Evolutionary conservation across 768 basidiomycete genomes (phyloP).

Genomic region (Trichaptum fuscoviolaceum): DNA sequence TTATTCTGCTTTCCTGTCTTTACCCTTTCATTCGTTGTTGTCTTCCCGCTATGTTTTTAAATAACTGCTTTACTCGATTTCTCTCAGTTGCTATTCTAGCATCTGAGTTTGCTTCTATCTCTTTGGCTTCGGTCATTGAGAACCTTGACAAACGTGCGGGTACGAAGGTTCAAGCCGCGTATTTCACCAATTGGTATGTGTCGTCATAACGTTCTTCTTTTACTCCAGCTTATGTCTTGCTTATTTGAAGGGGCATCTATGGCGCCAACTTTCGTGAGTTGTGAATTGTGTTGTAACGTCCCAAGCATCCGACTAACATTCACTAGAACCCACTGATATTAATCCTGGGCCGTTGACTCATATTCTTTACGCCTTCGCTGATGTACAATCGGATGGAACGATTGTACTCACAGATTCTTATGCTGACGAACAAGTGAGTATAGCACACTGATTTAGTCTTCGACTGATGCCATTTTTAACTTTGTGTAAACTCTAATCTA

Average conservation of each 20-base stretch:
- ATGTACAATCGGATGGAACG: conserved; percentile 54
- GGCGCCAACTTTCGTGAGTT: conserved; percentile 56
- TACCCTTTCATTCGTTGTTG: not conserved
- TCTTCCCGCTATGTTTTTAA: not conserved
- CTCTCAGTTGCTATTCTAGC: not conserved
- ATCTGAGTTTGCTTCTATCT: not conserved
- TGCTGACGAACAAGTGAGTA: conserved; percentile 60
- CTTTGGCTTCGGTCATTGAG: conserved; percentile 1
- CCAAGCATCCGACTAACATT: not conserved
- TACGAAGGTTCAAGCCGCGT: conserved; percentile 28
- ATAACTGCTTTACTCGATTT: not conserved
- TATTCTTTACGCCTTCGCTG: conserved; percentile 78
- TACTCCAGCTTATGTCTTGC: conserved; percentile 6
- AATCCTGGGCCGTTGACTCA: conserved; percentile 58
- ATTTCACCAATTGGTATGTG: conserved; percentile 31
- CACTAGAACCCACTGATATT: conserved; percentile 60
- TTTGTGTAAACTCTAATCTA: conserved; percentile 11
- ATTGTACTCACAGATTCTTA: conserved; percentile 68
- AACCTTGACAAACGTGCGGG: conserved; percentile 13
- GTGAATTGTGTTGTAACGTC: not conserved
- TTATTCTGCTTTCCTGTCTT: not conserved
- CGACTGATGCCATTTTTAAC: conserved; percentile 5
- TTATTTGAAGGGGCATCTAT: conserved; percentile 46
- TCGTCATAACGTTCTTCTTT: not conserved
- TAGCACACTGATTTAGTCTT: not conserved